Evolutionary conservation across 805 yeast species (phyloP), one percentile per base, ranked within the genome.

Genomic region (Lipomyces kockii): DNA sequence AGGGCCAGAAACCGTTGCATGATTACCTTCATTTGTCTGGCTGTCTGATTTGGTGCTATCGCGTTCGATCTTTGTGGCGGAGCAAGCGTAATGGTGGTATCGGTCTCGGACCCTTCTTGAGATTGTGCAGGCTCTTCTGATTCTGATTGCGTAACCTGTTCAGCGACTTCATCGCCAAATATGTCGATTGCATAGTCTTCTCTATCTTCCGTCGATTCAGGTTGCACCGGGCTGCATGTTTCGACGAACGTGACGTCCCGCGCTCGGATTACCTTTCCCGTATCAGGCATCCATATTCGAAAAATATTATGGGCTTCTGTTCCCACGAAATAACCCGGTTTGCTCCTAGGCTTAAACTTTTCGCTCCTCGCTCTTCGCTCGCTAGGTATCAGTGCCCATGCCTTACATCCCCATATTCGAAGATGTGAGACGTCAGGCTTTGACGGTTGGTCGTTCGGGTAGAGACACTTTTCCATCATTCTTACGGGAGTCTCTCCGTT

Each of bases 101-200:
- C 29, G 29, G 29, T 27, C 29, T 27, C 29, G 29, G 29, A 22
- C 32, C 22, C 54, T 51, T 22, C 54, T 51, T 51, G 54, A 22
- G 54, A 3, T 51, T 51, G 54, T 6, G 32, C 54, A 51, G 32
- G 54, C 54, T 51, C 54, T 2, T 51, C 29, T 51, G 54, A 2
- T 51, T 51, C 54, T 51, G 54, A 51, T 51, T 51, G 54, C 54
- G 54, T 22, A 51, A 51, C 54, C 29, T 51, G 54, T 51, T 51
- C 54, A 51, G 14, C 11, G 29, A 6, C 54, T n/a, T 51, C 22
- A 51, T 51, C 54, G 54, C 32, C 29, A 22, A 51, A 51, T 51
- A 51, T 51, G 3, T 51, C 25, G 29, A 51, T 25, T 51, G 32
- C 54, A 22, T 51, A 51, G 54, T 51, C 54, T 22, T 51, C 32